phyloP scores from a whole-genome alignment of 352 stramenopile genomes.

The Stramenopiles sp. region DNA sequence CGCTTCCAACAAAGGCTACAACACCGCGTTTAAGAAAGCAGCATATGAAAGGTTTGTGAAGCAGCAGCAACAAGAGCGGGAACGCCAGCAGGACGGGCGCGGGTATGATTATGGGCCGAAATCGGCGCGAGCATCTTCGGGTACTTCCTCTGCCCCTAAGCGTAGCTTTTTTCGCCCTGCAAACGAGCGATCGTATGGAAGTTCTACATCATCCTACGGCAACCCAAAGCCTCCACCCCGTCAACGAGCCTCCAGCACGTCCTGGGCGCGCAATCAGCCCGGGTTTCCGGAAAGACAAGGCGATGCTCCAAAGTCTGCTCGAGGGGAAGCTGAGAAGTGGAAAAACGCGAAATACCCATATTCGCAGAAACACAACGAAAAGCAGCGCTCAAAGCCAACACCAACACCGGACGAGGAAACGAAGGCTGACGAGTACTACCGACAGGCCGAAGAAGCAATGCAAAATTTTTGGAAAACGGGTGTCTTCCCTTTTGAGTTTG shows the following conservation, averaged over 20 bases:
- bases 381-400: background rate
- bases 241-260: background rate
- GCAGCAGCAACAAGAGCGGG: no score
- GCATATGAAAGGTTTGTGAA: no score
- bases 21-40: no score
- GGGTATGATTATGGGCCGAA: no score
- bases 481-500: slow-evolving; percentile 1
- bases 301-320: background rate
- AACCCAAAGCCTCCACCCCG: background rate
- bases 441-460: slow-evolving; percentile 2
- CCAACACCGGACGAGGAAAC: slow-evolving; percentile 4
- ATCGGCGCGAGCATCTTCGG: no score
- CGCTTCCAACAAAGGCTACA: no score
- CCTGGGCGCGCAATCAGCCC: background rate
- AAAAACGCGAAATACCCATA: background rate
- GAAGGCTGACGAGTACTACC: background rate
- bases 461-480: slow-evolving; percentile 7
- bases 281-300: slow-evolving; percentile 9
- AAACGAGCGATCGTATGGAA: background rate
- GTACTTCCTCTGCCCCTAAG: no score
- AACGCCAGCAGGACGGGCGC: no score
- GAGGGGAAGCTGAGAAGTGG: background rate
- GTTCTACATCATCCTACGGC: background rate
- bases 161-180: slow-evolving; percentile 10
- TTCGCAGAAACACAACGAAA: slow-evolving; percentile 8